Percentiles rank a stretch among this genome's conserved stretches.
phyloP scores from a whole-genome alignment of 257 asterid genomes.

The Capsicum rhomboideum region DNA sequence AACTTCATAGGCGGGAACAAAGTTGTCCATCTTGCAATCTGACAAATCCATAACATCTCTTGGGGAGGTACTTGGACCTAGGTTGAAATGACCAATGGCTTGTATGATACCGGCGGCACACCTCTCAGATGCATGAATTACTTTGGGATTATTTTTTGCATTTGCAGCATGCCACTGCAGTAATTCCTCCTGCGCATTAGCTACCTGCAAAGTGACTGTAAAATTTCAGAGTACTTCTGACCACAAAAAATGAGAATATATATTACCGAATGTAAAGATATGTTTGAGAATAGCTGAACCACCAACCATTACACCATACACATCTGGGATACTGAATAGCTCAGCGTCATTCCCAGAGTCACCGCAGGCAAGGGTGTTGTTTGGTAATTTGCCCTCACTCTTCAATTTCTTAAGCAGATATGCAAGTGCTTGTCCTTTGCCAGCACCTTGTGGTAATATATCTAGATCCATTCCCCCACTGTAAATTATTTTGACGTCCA shows the following conservation, averaged over 20 bases:
- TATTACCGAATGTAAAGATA: conserved; percentile 1
- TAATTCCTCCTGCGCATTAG: conserved; percentile 95
- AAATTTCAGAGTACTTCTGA: background rate
- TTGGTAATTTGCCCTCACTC: conserved; percentile 56
- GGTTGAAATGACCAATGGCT: conserved; percentile 86
- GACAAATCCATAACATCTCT: conserved; percentile 58
- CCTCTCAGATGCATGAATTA: conserved; percentile 85
- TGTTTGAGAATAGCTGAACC: conserved; percentile 6
- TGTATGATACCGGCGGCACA: conserved; percentile 97
- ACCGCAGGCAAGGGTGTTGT: conserved; percentile 89
- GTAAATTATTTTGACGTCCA: conserved; percentile 92
- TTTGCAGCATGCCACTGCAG: conserved; percentile 88
- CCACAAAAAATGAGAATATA: conserved; percentile 7
- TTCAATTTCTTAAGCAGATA: conserved; percentile 75
- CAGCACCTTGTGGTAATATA: conserved; percentile 95
- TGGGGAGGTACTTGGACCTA: conserved; percentile 82
- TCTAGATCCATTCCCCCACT: conserved; percentile 99
- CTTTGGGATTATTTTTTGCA: conserved; percentile 77
- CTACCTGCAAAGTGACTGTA: conserved; percentile 44
- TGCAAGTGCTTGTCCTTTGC: conserved; percentile 99
- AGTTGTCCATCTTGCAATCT: conserved; percentile 54
- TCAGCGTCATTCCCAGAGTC: conserved; percentile 99
- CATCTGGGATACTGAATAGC: conserved; percentile 77
- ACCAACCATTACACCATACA: conserved; percentile 94
- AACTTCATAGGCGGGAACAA: conserved; percentile 81